These are phyloP conservation scores for Trypanosoma conorhini DNA, from an alignment of 208 protist genomes.

Conservation along the genomic window DNA sequence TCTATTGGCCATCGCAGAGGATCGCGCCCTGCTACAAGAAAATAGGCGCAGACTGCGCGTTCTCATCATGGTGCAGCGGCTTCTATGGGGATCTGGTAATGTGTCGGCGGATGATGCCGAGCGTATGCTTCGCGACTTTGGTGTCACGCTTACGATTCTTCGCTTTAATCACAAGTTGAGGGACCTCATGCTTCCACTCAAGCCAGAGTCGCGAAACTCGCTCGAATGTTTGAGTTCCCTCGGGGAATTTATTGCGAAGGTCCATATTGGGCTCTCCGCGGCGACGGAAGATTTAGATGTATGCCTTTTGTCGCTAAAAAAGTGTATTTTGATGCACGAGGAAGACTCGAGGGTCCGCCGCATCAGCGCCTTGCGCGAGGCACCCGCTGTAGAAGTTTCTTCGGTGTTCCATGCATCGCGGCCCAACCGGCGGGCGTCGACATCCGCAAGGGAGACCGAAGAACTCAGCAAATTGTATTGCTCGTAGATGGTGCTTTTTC, in stretches of 20 bases:
- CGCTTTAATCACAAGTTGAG: slow-evolving; percentile 28
- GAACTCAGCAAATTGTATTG: slow-evolving; percentile 32
- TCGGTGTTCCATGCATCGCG: neutral
- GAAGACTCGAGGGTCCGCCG: slow-evolving; percentile 23
- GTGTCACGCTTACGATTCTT: slow-evolving; percentile 26
- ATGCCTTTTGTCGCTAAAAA: slow-evolving; percentile 27
- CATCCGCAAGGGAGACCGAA: slow-evolving; percentile 18
- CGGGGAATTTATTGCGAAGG: slow-evolving; percentile 24
- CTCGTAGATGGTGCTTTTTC: slow-evolving; percentile 10
- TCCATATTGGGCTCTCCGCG: slow-evolving; percentile 28
- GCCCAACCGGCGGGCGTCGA: neutral
- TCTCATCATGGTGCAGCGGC: slow-evolving; percentile 13
- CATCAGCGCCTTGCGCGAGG: slow-evolving; percentile 14
- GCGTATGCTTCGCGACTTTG: slow-evolving; percentile 13
- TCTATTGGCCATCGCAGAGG: slow-evolving; percentile 16
- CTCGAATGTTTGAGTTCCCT: slow-evolving; percentile 21
- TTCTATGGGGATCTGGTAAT: slow-evolving; percentile 21
- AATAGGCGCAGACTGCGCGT: slow-evolving; percentile 11
- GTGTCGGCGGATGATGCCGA: slow-evolving; percentile 13
- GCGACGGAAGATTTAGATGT: slow-evolving; percentile 28
- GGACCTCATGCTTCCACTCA: slow-evolving; percentile 23
- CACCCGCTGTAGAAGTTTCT: slow-evolving; percentile 6
- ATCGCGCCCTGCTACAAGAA: slow-evolving; percentile 15
- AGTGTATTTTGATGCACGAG: slow-evolving; percentile 25
- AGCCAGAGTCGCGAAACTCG: slow-evolving; percentile 13